A percentile compares a stretch with the other conserved stretches of the same genome.
Evolutionary conservation across 768 basidiomycete genomes (phyloP).

Genomic region (Gloeostereum incarnatum): DNA sequence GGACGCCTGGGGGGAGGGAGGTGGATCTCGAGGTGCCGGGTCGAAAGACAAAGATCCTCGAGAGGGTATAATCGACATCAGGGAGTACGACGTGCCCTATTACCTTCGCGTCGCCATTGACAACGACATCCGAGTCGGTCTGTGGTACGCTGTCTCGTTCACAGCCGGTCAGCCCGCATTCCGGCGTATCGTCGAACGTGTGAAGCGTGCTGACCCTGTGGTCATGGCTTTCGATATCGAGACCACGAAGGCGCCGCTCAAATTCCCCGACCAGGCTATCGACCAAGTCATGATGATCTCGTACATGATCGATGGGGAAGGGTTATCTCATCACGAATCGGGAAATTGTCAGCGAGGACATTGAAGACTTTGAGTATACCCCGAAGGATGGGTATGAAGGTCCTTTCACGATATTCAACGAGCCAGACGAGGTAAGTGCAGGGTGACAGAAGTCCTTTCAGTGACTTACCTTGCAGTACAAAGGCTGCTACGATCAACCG

Average conservation of each 20-base stretch:
- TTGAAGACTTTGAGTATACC: slow-evolving; percentile 98
- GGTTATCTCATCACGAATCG: slow-evolving; percentile 97
- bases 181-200: slow-evolving; percentile 64
- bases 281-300: slow-evolving; percentile 99
- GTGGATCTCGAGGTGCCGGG: slow-evolving; percentile 26
- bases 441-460: not conserved
- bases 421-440: slow-evolving; percentile 70
- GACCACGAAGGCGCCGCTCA: slow-evolving; percentile 98
- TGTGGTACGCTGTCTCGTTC: slow-evolving; percentile 94
- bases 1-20: slow-evolving; percentile 43
- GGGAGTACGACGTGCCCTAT: slow-evolving; percentile 96
- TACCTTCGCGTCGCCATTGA: slow-evolving; percentile 99
- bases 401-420: slow-evolving; percentile 93
- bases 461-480: not conserved
- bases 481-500: slow-evolving; percentile 74
- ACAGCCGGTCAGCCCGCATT: slow-evolving; percentile 72
- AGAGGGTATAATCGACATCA: slow-evolving; percentile 87
- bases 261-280: slow-evolving; percentile 91
- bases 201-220: slow-evolving; percentile 97
- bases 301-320: slow-evolving; percentile 97
- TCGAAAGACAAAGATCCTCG: slow-evolving; percentile 56
- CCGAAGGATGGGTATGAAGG: slow-evolving; percentile 98
- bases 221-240: slow-evolving; percentile 99
- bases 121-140: slow-evolving; percentile 91
- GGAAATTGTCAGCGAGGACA: slow-evolving; percentile 95